These are phyloP conservation scores for Candida mesenterica DNA, from an alignment of 1,139 yeast species.

Conservation along the genomic window DNA sequence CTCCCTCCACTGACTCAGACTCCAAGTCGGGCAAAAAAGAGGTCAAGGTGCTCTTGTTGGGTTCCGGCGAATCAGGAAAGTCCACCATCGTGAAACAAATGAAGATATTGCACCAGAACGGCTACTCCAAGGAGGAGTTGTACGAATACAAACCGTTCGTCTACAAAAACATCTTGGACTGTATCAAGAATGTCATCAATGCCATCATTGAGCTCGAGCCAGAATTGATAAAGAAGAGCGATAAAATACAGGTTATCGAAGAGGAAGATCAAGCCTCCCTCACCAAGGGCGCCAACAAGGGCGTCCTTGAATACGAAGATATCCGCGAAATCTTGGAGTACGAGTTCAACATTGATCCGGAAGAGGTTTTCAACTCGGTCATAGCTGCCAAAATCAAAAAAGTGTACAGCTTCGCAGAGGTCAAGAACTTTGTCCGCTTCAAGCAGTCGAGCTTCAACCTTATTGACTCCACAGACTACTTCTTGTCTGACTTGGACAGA, in stretches of 20 bases:
- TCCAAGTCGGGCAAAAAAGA: slow-evolving; percentile 26
- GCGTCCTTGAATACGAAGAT: slow-evolving; percentile 36
- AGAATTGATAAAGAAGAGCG: slow-evolving; percentile 42
- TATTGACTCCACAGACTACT: slow-evolving; percentile 84
- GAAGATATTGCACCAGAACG: slow-evolving; percentile 70
- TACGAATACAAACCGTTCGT: slow-evolving; percentile 69
- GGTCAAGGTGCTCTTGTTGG: slow-evolving; percentile 63
- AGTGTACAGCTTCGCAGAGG: slow-evolving; percentile 58
- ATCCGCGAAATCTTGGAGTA: slow-evolving; percentile 47
- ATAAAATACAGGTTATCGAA: slow-evolving; percentile 10
- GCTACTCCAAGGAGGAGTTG: slow-evolving; percentile 62
- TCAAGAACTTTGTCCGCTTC: slow-evolving; percentile 53
- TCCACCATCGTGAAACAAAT: slow-evolving; percentile 75
- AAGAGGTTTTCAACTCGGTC: slow-evolving; percentile 41
- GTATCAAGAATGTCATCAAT: slow-evolving; percentile 58
- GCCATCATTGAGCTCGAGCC: slow-evolving; percentile 55
- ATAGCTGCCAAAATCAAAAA: slow-evolving; percentile 46
- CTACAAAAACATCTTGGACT: slow-evolving; percentile 63
- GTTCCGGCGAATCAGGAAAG: slow-evolving; percentile 81
- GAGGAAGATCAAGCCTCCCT: slow-evolving; percentile 6
- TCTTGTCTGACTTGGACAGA: slow-evolving; percentile 65
- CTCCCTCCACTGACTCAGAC: not conserved
- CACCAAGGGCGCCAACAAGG: slow-evolving; percentile 8
- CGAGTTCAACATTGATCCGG: slow-evolving; percentile 49
- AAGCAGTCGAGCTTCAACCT: slow-evolving; percentile 76